phyloP scores from a whole-genome alignment of 2,329 filamentous ascomycete species.

The Monilinia polystroma region DNA sequence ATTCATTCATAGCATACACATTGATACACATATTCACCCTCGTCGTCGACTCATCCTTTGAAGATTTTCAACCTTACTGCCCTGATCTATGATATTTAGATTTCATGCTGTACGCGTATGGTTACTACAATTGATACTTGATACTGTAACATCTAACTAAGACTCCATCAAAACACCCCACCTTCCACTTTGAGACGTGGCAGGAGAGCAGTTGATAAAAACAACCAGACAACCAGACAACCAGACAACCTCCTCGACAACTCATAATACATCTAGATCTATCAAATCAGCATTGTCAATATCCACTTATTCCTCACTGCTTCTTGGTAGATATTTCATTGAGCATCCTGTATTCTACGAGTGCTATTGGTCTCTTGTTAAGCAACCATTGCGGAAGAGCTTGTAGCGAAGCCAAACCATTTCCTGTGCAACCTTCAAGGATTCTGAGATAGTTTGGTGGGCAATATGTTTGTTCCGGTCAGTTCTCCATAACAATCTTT shows the following conservation, averaged over 20 bases:
- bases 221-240: background rate
- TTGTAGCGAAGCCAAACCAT: slow-evolving; percentile 24
- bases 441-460: slow-evolving; percentile 15
- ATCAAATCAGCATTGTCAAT: slow-evolving; percentile 4
- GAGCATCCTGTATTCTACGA: background rate
- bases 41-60: background rate
- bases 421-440: slow-evolving; percentile 16
- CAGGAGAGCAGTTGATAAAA: slow-evolving; percentile 13
- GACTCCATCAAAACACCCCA: background rate
- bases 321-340: background rate
- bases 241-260: slow-evolving; percentile 1
- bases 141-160: background rate
- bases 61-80: too few relatives aligned
- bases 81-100: too few relatives aligned
- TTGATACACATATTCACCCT: background rate
- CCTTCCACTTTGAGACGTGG: slow-evolving; percentile 19
- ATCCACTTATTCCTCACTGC: slow-evolving; percentile 14
- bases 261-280: slow-evolving; percentile 2
- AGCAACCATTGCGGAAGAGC: slow-evolving; percentile 15
- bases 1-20: background rate
- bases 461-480: slow-evolving; percentile 30
- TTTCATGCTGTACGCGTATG: too few relatives aligned
- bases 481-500: slow-evolving; percentile 23
- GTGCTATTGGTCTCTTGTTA: slow-evolving; percentile 17
- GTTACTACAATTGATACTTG: too few relatives aligned